phyloP scores from a whole-genome alignment of 1,284 basidiomycete species.

The Stereum hirsutum region DNA sequence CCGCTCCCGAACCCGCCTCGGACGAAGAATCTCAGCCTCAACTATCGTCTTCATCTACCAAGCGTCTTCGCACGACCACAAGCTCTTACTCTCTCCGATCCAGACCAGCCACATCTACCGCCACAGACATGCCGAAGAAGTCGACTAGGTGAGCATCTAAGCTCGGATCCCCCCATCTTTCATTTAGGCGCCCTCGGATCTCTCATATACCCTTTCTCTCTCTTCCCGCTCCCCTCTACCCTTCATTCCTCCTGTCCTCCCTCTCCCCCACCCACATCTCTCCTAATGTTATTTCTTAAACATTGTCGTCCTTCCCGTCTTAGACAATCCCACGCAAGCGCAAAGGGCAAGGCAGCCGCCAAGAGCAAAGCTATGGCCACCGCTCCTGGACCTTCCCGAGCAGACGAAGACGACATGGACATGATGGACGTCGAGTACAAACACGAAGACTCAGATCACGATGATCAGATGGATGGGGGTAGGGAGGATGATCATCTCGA shows the following conservation, averaged over 20 bases:
- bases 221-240: too few species aligned
- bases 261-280: too few species aligned
- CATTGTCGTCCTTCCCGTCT: conserved; percentile 1
- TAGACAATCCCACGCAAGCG: conserved; percentile 23
- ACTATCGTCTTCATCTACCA: conserved; percentile 31
- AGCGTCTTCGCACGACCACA: conserved; percentile 42
- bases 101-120: conserved; percentile 31
- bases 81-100: conserved; percentile 60
- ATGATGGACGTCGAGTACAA: conserved; percentile 64
- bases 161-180: too few species aligned
- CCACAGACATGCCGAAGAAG: conserved; percentile 65
- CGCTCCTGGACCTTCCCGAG: conserved; percentile 49
- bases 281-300: conserved; percentile 6
- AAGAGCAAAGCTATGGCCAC: conserved; percentile 52
- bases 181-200: too few species aligned
- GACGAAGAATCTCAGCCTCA: conserved; percentile 49
- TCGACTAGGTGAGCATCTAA: too few species aligned
- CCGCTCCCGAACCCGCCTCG: conserved; percentile 53
- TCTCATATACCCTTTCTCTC: conserved; percentile 14
- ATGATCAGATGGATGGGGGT: conserved; percentile 29
- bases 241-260: too few species aligned
- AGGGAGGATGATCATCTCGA: too few species aligned
- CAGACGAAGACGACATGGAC: conserved; percentile 63
- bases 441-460: conserved; percentile 45
- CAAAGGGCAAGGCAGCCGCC: conserved; percentile 52